phyloP scores from a whole-genome alignment of 176 grass and related monocot species.

The Themeda triandra region DNA sequence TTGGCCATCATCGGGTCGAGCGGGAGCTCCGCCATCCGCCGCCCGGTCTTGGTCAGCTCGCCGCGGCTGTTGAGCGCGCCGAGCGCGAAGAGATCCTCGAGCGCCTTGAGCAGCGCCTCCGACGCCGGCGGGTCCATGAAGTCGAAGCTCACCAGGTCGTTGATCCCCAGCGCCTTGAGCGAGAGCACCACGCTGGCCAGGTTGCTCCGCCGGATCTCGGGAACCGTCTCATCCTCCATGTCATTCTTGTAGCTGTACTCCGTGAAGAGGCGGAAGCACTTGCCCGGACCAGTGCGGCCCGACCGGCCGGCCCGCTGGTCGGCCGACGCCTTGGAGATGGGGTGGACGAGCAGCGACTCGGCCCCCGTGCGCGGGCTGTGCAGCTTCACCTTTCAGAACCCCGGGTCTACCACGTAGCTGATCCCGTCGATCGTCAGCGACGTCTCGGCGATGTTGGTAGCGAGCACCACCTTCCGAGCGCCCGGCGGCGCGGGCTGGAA shows the following conservation, averaged over 20 bases:
- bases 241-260: constrained; percentile 45
- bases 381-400: constrained; percentile 62
- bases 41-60: constrained; percentile 54
- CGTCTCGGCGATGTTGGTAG: constrained; percentile 82
- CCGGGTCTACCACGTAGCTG: constrained; percentile 57
- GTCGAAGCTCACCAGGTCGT: constrained; percentile 72
- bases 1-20: constrained; percentile 60
- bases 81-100: constrained; percentile 58
- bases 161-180: constrained; percentile 54
- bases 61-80: constrained; percentile 49
- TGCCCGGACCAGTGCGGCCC: constrained; percentile 51
- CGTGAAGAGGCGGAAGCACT: constrained; percentile 67
- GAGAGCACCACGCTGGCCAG: constrained; percentile 56
- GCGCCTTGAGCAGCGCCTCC: constrained; percentile 50
- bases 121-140: constrained; percentile 73
- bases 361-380: constrained; percentile 60
- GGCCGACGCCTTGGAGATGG: constrained; percentile 60
- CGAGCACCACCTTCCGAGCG: constrained; percentile 57
- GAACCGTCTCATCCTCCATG: constrained; percentile 43
- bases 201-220: constrained; percentile 59
- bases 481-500: constrained; percentile 50
- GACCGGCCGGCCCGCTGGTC: constrained; percentile 58
- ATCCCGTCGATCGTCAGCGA: constrained; percentile 79
- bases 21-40: constrained; percentile 59
- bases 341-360: constrained; percentile 48